These are phyloP conservation scores for Psilocybe cubensis DNA, from an alignment of 768 basidiomycete genomes.

Conservation along the genomic window DNA sequence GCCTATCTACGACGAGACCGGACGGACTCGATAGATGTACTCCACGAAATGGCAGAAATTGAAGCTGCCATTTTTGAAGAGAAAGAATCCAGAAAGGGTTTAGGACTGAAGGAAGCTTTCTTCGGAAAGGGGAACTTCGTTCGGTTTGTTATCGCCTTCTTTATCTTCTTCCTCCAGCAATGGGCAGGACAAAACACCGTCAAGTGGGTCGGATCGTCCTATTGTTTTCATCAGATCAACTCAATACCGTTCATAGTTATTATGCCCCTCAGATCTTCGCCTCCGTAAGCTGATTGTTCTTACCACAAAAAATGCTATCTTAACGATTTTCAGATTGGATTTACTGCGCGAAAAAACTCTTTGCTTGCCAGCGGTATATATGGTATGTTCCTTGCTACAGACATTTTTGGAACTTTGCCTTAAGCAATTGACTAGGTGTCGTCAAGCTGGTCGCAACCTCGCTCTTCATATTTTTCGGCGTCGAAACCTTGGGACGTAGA, in stretches of 20 bases:
- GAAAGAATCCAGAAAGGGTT: slow-evolving; percentile 60
- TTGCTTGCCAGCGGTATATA: slow-evolving; percentile 78
- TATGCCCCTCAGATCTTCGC: slow-evolving; percentile 78
- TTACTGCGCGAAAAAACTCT: slow-evolving; percentile 56
- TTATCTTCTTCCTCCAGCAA: slow-evolving; percentile 81
- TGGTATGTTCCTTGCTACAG: slow-evolving; percentile 24
- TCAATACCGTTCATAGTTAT: slow-evolving; percentile 41
- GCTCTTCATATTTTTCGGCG: slow-evolving; percentile 68
- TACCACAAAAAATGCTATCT: too few relatives aligned
- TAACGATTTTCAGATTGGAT: slow-evolving; percentile 56
- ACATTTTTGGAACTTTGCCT: not conserved
- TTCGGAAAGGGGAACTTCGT: slow-evolving; percentile 80
- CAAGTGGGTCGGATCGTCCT: slow-evolving; percentile 34
- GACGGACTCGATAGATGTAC: slow-evolving; percentile 44
- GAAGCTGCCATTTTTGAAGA: slow-evolving; percentile 81
- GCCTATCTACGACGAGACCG: slow-evolving; percentile 62
- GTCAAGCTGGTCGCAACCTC: slow-evolving; percentile 71
- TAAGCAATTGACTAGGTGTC: slow-evolving; percentile 8
- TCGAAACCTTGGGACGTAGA: slow-evolving; percentile 72
- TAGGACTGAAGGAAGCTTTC: slow-evolving; percentile 74
- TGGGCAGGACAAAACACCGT: slow-evolving; percentile 88
- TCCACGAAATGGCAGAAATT: slow-evolving; percentile 77
- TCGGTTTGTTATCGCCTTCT: slow-evolving; percentile 84
- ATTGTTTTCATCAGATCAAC: not conserved
- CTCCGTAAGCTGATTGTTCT: slow-evolving; percentile 45